Evolutionary conservation across 257 asterid genomes (phyloP).

Genomic region (Petunia axillaris): DNA sequence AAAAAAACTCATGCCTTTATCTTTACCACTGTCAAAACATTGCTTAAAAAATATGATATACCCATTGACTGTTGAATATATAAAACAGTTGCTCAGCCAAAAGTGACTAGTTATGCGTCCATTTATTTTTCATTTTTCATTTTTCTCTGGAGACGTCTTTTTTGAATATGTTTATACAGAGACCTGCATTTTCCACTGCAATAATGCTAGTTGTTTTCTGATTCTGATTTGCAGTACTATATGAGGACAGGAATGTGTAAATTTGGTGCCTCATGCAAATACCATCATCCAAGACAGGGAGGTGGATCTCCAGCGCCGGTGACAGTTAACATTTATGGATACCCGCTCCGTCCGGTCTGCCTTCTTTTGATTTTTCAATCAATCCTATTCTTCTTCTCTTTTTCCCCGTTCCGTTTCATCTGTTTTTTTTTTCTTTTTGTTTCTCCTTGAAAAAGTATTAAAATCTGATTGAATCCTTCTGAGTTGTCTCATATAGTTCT

Average conservation of each 20-base stretch:
- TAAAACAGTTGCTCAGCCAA: neutral
- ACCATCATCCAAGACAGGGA: slow-evolving; percentile 91
- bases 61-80: neutral
- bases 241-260: slow-evolving; percentile 93
- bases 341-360: slow-evolving; percentile 86
- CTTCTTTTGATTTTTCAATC: slow-evolving; percentile 25
- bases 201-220: slow-evolving; percentile 21
- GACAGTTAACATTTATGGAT: slow-evolving; percentile 67
- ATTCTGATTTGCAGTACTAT: slow-evolving; percentile 62
- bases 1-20: neutral
- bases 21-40: neutral
- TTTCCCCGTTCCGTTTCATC: slow-evolving; percentile 22
- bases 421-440: slow-evolving; percentile 27
- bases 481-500: slow-evolving; percentile 34
- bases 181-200: slow-evolving; percentile 11
- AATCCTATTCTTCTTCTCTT: slow-evolving; percentile 14
- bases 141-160: neutral
- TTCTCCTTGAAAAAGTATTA: slow-evolving; percentile 21
- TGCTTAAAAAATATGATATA: neutral
- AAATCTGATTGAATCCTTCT: slow-evolving; percentile 27
- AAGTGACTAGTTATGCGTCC: slow-evolving; percentile 18
- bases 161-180: neutral
- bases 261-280: slow-evolving; percentile 94
- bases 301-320: slow-evolving; percentile 65
- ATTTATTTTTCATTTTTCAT: neutral